phyloP scores from a whole-genome alignment of 1,139 yeast genomes.

The Diutina neorugosa region DNA sequence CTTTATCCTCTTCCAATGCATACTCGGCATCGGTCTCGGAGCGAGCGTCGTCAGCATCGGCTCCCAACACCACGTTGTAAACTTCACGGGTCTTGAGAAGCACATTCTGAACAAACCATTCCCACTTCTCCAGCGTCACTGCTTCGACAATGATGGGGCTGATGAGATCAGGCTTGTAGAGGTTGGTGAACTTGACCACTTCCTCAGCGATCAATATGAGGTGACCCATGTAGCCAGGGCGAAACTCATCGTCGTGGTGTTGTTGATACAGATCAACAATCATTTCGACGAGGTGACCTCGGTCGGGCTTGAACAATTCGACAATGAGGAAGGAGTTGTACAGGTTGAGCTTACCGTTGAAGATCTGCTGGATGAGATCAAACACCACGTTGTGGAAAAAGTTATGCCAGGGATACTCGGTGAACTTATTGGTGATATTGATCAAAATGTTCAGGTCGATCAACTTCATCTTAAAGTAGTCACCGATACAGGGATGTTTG shows the following conservation, averaged over 20 bases:
- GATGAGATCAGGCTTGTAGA: slow-evolving; percentile 36
- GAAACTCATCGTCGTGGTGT: slow-evolving; percentile 13
- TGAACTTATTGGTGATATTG: slow-evolving; percentile 24
- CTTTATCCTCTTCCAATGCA: slow-evolving; percentile 7
- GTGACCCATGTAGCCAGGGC: slow-evolving; percentile 40
- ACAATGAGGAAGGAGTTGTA: slow-evolving; percentile 36
- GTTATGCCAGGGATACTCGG: slow-evolving; percentile 34
- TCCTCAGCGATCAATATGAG: slow-evolving; percentile 35
- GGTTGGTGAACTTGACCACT: slow-evolving; percentile 35
- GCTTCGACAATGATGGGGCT: slow-evolving; percentile 31
- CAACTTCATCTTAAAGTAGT: slow-evolving; percentile 29
- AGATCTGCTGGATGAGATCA: slow-evolving; percentile 36
- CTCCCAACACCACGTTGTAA: slow-evolving; percentile 35
- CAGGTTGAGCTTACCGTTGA: slow-evolving; percentile 36
- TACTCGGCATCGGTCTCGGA: slow-evolving; percentile 9
- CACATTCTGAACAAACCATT: slow-evolving; percentile 32
- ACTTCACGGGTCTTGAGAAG: slow-evolving; percentile 33
- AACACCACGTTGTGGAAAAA: slow-evolving; percentile 40
- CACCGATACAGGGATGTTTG: slow-evolving; percentile 30
- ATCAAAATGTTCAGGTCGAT: slow-evolving; percentile 27
- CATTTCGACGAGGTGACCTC: slow-evolving; percentile 22
- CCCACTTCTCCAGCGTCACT: slow-evolving; percentile 28
- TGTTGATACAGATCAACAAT: slow-evolving; percentile 20
- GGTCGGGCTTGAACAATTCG: slow-evolving; percentile 22
- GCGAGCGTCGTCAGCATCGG: slow-evolving; percentile 16